Base-by-base conservation (phyloP, 208 protist genomes). In the Acanthamoeba castellanii region DNA sequence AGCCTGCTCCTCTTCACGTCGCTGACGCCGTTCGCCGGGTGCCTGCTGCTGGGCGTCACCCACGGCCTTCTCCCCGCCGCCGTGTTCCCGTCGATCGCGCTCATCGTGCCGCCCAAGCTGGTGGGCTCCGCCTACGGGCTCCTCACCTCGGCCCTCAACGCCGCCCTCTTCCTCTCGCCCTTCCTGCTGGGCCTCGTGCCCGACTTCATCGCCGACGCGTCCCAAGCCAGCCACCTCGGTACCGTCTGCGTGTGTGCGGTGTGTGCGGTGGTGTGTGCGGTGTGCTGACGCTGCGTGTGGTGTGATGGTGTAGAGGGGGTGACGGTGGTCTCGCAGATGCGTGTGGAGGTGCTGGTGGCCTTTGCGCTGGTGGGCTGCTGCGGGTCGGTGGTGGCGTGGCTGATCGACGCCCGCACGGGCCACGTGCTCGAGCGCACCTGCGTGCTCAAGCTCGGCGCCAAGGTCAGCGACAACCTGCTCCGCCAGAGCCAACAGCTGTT, bases 391-490 rank as follows among this genome's bases (percentile, higher is more conserved):
- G 16, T 42, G 8, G 25, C 70, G n/a, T 78, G 70, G 70, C 20
- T 45, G 30, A 8, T 78, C 37, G 70, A 78, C 70, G n/a, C n/a
- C 30, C 70, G 30, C 13, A 45, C 70, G 32, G 70, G 70, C n/a
- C 13, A n/a, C 70, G 30, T 78, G 8, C 70, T 78, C 32, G 70
- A 78, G 37, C 70, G 70, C 30, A 78, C 70, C 11, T 78, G 70
- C 70, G 70, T 78, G 70, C 37, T 78, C 32, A 78, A 78, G 70
- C 70, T 78, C 30, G 70, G 70, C 7, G 7, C 70, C 70, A 78
- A 45, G 37, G 70, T 78, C 30, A 78, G 70, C 70, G 37, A 78
- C 16, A 18, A 20, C n/a, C 70, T 78, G 22, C 70, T 78, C 37
- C 70, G 30, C 13, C 70, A 45, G 16, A 78, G 70, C 37, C 70